Evolutionary conservation across 768 basidiomycete genomes (phyloP), one percentile per base, ranked within the genome.

Genomic region (Rhizopogon roseolus): DNA sequence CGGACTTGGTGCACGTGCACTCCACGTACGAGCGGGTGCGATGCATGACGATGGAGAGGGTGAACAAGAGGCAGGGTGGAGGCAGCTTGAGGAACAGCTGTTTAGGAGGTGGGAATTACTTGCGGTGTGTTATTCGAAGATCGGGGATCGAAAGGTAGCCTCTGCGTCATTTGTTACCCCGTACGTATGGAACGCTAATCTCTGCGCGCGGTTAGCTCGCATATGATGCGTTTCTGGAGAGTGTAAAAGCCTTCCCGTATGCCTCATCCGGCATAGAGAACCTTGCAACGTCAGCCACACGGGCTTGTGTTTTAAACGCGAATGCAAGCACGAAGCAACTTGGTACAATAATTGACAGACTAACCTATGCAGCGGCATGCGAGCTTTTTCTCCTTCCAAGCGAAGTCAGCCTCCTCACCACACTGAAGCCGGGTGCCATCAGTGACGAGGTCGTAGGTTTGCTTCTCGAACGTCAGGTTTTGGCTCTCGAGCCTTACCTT

Each of bases 71-170:
- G 81, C 73, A 29, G 65, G 65, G 0, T 88, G 86, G 84, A 71
- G 53, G 41, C 78, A 81, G 57, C 72, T 90, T 1, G 78, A 81
- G 54, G 82, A 84, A 32, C 84, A 87, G 56, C 60, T 93, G 27
- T 80, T 78, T 57, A 76, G 85, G 19, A 73, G 93, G 43, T 95
- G 86, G 80, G 92, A 97, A 69, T 66, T 96, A 29, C 72, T 95
- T 25, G 93, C 81, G 0, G 81, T 87, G 4, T 93, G 90, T 64
- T 84, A 82, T 62, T 77, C 80, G 28, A 93, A 90, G 66, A 83
- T 84, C 27, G 87, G 86, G 0, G 88, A 96, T 59, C 77, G 86
- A 19, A 81, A 80, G 78, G 93, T 90, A 42, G 29, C 75, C 49
- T 36, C 38, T 56, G 11, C 27, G n/a, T 25, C 57, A 34, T 51